phyloP scores from a whole-genome alignment of 306 rosid genomes.

The Quercus variabilis region DNA sequence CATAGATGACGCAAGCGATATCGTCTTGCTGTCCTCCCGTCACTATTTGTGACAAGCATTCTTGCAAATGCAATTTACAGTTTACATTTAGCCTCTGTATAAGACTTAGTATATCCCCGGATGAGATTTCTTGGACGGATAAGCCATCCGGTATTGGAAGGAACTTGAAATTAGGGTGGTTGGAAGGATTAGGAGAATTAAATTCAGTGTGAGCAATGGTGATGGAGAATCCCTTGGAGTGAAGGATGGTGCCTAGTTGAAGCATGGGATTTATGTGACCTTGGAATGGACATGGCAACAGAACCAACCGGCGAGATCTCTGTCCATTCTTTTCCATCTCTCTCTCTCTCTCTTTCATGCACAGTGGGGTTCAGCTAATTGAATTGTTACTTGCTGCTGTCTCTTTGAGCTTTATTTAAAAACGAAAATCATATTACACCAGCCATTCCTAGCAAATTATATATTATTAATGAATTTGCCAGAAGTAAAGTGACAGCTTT shows the following conservation, averaged over 20 bases:
- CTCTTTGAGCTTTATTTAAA: too few relatives aligned
- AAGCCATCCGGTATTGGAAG: conserved; percentile 32
- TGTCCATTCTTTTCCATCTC: conserved; percentile 20
- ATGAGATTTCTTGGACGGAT: conserved; percentile 7
- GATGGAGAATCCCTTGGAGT: conserved; percentile 41
- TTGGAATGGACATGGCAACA: conserved; percentile 28
- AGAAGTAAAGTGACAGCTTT: too few relatives aligned
- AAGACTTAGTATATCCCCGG: conserved; percentile 5
- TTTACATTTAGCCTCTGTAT: conserved; percentile 3
- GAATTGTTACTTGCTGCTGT: too few relatives aligned
- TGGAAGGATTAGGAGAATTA: conserved; percentile 31
- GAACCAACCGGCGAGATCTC: conserved; percentile 13
- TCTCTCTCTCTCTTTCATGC: background rate
- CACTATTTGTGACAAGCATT: background rate
- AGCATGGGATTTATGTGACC: conserved; percentile 40
- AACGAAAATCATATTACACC: too few relatives aligned
- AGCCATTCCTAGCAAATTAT: too few relatives aligned
- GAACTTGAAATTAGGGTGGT: conserved; percentile 33
- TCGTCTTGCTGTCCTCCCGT: too few relatives aligned
- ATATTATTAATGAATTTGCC: too few relatives aligned
- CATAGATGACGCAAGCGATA: conserved; percentile 36
- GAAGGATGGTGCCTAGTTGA: conserved; percentile 33
- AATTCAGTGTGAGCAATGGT: conserved; percentile 29
- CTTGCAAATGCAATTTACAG: conserved; percentile 22
- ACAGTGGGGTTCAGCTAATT: too few relatives aligned